Base-by-base conservation (phyloP, 106 monocot genomes). In the Agapanthus africanus region DNA sequence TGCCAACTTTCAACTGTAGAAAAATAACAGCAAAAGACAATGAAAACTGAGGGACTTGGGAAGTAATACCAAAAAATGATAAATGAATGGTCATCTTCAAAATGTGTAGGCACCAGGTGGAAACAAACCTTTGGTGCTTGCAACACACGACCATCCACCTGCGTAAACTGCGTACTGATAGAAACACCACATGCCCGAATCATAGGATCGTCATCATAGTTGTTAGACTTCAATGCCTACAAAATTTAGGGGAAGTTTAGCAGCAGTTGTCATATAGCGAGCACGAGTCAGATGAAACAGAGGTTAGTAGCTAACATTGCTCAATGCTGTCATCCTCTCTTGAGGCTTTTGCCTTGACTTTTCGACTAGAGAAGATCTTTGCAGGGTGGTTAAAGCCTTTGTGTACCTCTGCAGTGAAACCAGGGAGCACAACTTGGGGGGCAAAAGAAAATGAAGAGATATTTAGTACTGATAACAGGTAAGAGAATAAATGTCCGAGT, bases 331-430 rank as follows among this genome's bases (percentile, higher is more conserved):
- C 93, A 99, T 99, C 67, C 90, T 87, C 54, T 93, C 99, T 49
- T 81, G 84, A 11, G 99, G 99, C 33, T 93, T 99, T 51, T 99
- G 99, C 68, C 99, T 80, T 7, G 99, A 99, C 56, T 99, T 99
- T 40, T 99, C 99, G 4, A 99, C 99, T 27, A 99, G 90, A 8
- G 92, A 79, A 36, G 99, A 57, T n/a, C 99, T 49, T 22, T 99
- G 99, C 11, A 90, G 63, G 10, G 79, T 85, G 7, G 85, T 82
- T 61, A 99, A 61, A 8, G 99, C 65, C 16, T 99, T 99, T 1
- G 92, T 99, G 46, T 99, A 99, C 23, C 99, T 73, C 81, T 99
- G 99, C 32, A 99, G 59, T 0, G 93, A 76, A 2, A 99, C 87
- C 36, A 93, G 73, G 0, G 42, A 36, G 70, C 99, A 99, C 1